Evolutionary conservation across 345 rosid genomes (phyloP).

Genomic region (Gossypium anomalum): DNA sequence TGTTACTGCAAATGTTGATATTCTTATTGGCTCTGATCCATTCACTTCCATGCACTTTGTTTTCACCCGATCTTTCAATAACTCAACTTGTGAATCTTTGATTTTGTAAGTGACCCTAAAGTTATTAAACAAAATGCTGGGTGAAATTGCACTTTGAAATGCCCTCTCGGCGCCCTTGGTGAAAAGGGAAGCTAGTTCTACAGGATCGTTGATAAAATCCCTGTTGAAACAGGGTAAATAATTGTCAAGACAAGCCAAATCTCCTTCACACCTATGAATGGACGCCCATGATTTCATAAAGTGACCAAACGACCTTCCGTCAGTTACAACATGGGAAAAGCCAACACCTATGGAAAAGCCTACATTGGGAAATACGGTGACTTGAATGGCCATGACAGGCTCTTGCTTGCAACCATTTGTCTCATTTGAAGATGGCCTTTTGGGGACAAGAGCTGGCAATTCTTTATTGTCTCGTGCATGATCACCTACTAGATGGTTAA

Average conservation of each 20-base stretch:
- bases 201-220: constrained; percentile 20
- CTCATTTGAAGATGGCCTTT: constrained; percentile 4
- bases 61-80: constrained; percentile 24
- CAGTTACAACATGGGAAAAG: constrained; percentile 37
- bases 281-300: constrained; percentile 38
- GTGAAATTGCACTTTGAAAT: not conserved
- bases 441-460: constrained; percentile 20
- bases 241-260: not conserved
- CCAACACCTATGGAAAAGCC: not conserved
- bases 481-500: constrained; percentile 17
- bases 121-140: not conserved
- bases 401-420: not conserved
- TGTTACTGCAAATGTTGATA: constrained; percentile 4
- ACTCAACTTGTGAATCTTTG: constrained; percentile 20
- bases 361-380: constrained; percentile 30
- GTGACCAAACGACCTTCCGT: constrained; percentile 33
- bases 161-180: constrained; percentile 22
- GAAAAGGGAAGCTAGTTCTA: constrained; percentile 23
- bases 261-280: not conserved
- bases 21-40: not conserved
- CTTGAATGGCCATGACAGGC: constrained; percentile 31
- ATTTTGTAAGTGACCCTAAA: constrained; percentile 28
- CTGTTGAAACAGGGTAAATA: constrained; percentile 23
- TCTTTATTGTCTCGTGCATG: constrained; percentile 18
- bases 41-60: constrained; percentile 7